Evolutionary conservation across 805 yeast species (phyloP), one percentile per base, ranked within the genome.

Genomic region (Wickerhamomyces silvicola): DNA sequence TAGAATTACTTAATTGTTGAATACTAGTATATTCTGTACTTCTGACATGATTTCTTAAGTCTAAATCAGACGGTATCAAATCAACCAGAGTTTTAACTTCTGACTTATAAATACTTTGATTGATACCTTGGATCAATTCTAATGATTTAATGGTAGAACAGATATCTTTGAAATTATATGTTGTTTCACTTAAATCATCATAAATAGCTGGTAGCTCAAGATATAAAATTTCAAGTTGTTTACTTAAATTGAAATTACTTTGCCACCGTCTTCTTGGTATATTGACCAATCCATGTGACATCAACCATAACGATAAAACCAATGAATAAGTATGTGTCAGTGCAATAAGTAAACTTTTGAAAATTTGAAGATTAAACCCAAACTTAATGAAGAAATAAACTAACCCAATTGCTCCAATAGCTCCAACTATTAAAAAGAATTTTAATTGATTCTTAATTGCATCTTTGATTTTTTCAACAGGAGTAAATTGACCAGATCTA

Each of bases 231-330:
- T 52, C 50, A 19, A 70, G 50, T 28, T 60, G 57, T 13, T 50
- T 46, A 4, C 45, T 42, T 15, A 70, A 50, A 23, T 54, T 53
- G 9, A 47, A 33, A 7, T 49, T 69, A 52, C 70, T 54, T 38
- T 59, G 35, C 41, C 59, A 48, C 5, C 50, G 40, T 32, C 60
- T 53, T 36, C 82, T 65, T 0, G 95, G 94, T 2, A 83, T 63
- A 27, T 70, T 67, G 12, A 82, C 70, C 30, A 82, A 56, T 0
- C 95, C 94, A 53, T 84, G 88, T 3, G 90, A 83, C 82, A 85
- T 76, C 36, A 85, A 59, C 90, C 92, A 83, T 15, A 82, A 66
- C 3, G 90, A 87, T 21, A 85, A 48, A 2, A 79, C 64, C 48
- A 85, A 64, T 0, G 94, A 72, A 52, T 84, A 85, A 14, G 81